Evolutionary conservation across 192 early-diverging fungal genomes (phyloP).

Genomic region (Cladochytrium replicatum): DNA sequence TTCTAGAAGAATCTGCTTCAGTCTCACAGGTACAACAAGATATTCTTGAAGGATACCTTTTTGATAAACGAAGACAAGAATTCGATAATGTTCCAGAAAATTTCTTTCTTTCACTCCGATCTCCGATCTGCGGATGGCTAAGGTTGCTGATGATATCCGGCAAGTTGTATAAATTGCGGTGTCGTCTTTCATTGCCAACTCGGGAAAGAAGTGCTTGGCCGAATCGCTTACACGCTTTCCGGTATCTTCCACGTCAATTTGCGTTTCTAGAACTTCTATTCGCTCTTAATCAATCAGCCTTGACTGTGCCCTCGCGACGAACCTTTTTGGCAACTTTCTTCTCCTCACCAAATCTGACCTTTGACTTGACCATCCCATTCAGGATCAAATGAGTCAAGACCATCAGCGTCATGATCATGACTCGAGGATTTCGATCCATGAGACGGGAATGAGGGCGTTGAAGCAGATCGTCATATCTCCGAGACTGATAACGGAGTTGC

Average conservation of each 20-base stretch:
- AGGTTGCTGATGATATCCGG: conserved; percentile 96
- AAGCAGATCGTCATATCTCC: conserved; percentile 98
- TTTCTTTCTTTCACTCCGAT: conserved; percentile 67
- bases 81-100: conserved; percentile 84
- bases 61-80: conserved; percentile 93
- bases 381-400: conserved; percentile 94
- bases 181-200: conserved; percentile 92
- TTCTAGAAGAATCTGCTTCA: no score
- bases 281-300: no score
- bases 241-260: conserved; percentile 76
- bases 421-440: conserved; percentile 60
- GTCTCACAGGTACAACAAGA: no score
- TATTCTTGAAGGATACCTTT: no score
- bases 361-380: conserved; percentile 99
- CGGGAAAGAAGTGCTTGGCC: conserved; percentile 91
- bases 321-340: no score
- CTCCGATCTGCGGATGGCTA: conserved; percentile 44
- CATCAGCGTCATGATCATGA: conserved; percentile 98
- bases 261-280: no score
- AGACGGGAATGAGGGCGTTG: conserved; percentile 88
- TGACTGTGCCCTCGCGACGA: no score
- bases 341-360: conserved; percentile 89
- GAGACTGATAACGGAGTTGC: conserved; percentile 93
- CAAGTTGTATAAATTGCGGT: conserved; percentile 97
- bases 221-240: conserved; percentile 84